A percentile compares a stretch with the other conserved stretches of the same genome.
Conservation (phyloP, 768 basidiomycete genomes). For the Leccinum obscurum region DNA sequence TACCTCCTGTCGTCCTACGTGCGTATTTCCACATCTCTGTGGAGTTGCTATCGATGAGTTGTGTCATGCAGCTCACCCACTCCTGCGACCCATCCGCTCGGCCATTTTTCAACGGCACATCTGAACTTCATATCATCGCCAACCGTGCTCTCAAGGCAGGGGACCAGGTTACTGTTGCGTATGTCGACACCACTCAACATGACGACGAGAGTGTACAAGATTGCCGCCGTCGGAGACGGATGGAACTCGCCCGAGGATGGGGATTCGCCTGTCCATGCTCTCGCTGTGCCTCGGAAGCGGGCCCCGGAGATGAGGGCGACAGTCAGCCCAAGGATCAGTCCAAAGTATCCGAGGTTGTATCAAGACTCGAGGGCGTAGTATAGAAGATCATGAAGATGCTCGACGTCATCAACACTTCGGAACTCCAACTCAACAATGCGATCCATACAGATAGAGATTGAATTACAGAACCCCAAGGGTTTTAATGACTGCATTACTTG, state of each 20-base stretch:
- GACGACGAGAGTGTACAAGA: conserved; percentile 52
- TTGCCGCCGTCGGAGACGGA: conserved; percentile 62
- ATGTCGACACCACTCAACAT: conserved; percentile 64
- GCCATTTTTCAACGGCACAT: conserved; percentile 67
- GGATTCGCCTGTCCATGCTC: conserved; percentile 73
- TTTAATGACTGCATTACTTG: background rate
- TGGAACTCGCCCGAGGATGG: conserved; percentile 81
- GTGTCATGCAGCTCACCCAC: conserved; percentile 52
- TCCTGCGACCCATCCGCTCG: conserved; percentile 71
- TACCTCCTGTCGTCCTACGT: conserved; percentile 79
- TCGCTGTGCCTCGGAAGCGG: conserved; percentile 59
- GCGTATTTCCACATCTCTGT: conserved; percentile 18
- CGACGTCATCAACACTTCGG: background rate
- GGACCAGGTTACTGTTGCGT: conserved; percentile 75
- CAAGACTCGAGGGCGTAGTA: conserved; percentile 26
- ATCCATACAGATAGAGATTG: background rate
- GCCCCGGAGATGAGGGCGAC: conserved; percentile 28
- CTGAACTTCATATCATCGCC: conserved; percentile 71
- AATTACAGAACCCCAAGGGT: background rate
- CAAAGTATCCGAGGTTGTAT: conserved; percentile 40
- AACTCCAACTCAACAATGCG: background rate
- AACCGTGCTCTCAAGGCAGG: conserved; percentile 67
- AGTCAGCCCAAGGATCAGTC: conserved; percentile 53
- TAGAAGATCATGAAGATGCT: conserved; percentile 8
- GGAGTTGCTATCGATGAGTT: background rate